Base-by-base conservation (phyloP, 202 grass and related monocot species). In the Dendrocalamus latiflorus region DNA sequence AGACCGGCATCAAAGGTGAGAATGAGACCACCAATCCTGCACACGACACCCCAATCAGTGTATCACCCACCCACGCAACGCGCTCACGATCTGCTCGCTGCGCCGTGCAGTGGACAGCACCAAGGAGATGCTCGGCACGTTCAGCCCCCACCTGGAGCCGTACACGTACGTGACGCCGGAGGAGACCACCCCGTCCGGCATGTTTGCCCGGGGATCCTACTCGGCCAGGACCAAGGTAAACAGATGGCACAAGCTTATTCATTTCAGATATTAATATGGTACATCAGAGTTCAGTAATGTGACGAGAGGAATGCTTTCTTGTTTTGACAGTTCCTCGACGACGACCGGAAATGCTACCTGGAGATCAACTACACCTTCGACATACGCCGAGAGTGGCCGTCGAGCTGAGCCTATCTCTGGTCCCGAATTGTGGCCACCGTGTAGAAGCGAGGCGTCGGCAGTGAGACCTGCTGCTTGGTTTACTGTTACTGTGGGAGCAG, bases 331-430 rank as follows among this genome's bases (percentile, higher is more conserved):
- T 99, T 99, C 55, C 79, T 96, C 30, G 96, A 99, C 74, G 96
- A 99, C 62, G 96, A 99, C 71, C 87, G 87, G 70, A 99, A 96
- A 50, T 92, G 93, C 82, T 99, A 99, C 84, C 89, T 99, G 87
- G 78, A 94, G 86, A 95, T 96, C 93, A 93, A 99, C 74, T 99
- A 99, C 89, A 96, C 65, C 15, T 96, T 99, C 67, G 93, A 99
- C 88, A 99, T 99, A 80, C 93, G 93, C 36, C 79, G 88, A 84
- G 96, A 99, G 3, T 99, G 96, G 96, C 81, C 96, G 39, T 81
- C 90, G 47, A 33, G 45, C 86, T 89, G 76, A 83, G 62, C 45
- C 57, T 14, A 56, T 37, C 1, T 42, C 34, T 2, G 3, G 20
- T 0, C 12, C 28, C 72, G 50, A 13, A 9, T 24, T n/a, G 39